A percentile compares a stretch with the other conserved stretches of the same genome.
These are phyloP conservation scores for Orbilia blumenaviensis DNA, from an alignment of 2,329 filamentous ascomycete species.

Conservation along the genomic window DNA sequence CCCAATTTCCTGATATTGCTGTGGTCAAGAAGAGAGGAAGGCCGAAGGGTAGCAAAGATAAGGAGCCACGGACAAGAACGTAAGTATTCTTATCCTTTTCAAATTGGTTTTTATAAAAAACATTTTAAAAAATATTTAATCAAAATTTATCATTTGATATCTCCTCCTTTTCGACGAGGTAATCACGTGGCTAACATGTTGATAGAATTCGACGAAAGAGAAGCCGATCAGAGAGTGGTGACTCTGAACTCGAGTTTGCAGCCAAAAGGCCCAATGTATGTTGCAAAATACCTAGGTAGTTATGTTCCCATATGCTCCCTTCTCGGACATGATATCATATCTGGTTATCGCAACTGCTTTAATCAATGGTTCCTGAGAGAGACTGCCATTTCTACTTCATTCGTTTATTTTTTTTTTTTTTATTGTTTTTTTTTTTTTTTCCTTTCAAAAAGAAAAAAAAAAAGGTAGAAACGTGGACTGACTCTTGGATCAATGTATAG, in stretches of 20 bases:
- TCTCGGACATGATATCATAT: too few species aligned
- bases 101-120: neutral
- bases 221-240: conserved; percentile 31
- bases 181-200: neutral
- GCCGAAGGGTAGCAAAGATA: conserved; percentile 10
- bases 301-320: too few species aligned
- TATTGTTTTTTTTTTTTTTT: neutral
- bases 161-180: too few species aligned
- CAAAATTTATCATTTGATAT: too few species aligned
- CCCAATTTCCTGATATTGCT: neutral
- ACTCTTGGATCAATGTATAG: neutral
- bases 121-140: neutral
- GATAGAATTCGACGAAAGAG: conserved; percentile 24
- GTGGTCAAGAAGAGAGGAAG: conserved; percentile 15
- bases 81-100: neutral
- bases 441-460: neutral
- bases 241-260: conserved; percentile 18
- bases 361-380: too few species aligned
- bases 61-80: neutral
- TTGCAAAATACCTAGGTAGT: too few species aligned
- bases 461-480: too few species aligned
- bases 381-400: neutral
- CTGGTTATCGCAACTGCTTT: too few species aligned
- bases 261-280: conserved; percentile 34
- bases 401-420: neutral